Evolutionary conservation across 768 basidiomycete genomes (phyloP), one percentile per base, ranked within the genome.

Genomic region (Mycena rebaudengoi): DNA sequence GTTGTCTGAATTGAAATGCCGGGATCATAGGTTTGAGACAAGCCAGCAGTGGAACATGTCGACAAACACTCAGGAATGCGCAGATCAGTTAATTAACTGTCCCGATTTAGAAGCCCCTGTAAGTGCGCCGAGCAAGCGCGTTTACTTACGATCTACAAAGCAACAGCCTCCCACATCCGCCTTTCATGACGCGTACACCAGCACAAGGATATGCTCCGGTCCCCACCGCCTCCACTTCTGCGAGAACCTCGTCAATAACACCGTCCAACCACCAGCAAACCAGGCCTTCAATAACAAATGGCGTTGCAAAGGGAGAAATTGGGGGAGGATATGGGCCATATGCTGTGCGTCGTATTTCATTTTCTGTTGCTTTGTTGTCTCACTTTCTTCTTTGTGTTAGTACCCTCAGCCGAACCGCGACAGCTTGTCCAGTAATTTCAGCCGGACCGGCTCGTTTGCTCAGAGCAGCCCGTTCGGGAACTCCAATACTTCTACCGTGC

Each of bases 281-380:
- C n/a, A n/a, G n/a, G n/a, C n/a, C n/a, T 25, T 57, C 48, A 78
- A 82, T 85, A 21, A 78, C 85, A 13, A 84, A 82, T 41, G 82
- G 85, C 41, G 86, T 88, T 5, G 86, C 86, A 4, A 83, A 80
- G 2, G 86, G 86, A 16, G 73, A 74, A 21, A 85, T 88, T 67
- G 86, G 86, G 2, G 78, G 80, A 12, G 80, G 80, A 0, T 88
- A 86, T 73, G 86, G 86, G 7, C 86, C 86, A 21, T 88, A 88
- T 70, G 82, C 86, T 1, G 86, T 88, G 63, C 44, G 82, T 68
- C 6, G 5, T 37, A 25, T 13, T 14, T 21, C 18, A 5, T n/a
- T 16, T 29, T 4, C 14, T 23, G 30, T 28, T 25, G 5, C 11
- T 37, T 25, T 53, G 4, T 13, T 13, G 26, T 30, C 60, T 62